phyloP scores from a whole-genome alignment of 2,329 filamentous ascomycete species.

The Cercospora citrullina region DNA sequence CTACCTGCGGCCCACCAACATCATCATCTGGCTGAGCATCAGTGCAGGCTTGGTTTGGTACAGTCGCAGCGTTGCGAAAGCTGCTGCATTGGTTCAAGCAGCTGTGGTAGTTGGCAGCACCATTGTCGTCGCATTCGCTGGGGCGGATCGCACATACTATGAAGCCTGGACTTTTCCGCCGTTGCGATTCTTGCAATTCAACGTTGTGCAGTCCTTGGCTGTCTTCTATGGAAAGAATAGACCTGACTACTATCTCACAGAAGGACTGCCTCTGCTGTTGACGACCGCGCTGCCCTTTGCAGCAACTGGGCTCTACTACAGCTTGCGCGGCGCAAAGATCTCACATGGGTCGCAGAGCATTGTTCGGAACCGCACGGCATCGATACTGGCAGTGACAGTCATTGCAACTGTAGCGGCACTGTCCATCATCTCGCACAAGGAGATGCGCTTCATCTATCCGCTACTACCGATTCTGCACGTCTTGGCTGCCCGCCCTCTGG shows the following conservation, averaged over 20 bases:
- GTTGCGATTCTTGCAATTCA: conserved; percentile 84
- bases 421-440: conserved; percentile 87
- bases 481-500: conserved; percentile 68
- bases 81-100: conserved; percentile 16
- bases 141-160: conserved; percentile 73
- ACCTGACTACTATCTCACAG: conserved; percentile 89
- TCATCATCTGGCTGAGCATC: conserved; percentile 77
- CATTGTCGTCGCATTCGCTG: conserved; percentile 63
- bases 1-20: conserved; percentile 84
- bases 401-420: conserved; percentile 63
- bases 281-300: conserved; percentile 81
- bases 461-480: conserved; percentile 84
- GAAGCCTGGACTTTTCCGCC: conserved; percentile 85
- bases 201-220: conserved; percentile 81
- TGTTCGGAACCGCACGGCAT: conserved; percentile 31
- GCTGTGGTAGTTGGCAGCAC: conserved; percentile 45
- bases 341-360: neutral
- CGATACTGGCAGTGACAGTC: conserved; percentile 57
- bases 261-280: conserved; percentile 83
- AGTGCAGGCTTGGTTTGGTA: conserved; percentile 55
- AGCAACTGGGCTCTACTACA: conserved; percentile 61
- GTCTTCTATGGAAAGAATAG: conserved; percentile 91
- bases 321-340: conserved; percentile 2
- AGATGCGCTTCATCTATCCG: conserved; percentile 95
- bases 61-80: conserved; percentile 39